These are phyloP conservation scores for Metschnikowia continentalis DNA, from an alignment of 805 yeast species.

Conservation along the genomic window DNA sequence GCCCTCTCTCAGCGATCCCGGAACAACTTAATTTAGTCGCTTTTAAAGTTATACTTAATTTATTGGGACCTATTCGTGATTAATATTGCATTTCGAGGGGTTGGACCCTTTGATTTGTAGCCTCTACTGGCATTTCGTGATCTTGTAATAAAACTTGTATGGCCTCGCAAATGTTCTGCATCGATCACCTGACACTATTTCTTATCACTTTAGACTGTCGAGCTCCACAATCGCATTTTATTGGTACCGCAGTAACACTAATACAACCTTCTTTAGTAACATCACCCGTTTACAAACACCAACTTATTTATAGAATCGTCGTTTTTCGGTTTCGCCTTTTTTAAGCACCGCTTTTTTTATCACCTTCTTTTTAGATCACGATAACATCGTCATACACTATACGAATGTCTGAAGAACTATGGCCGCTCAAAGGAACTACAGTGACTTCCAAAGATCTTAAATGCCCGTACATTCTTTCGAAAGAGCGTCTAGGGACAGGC, in stretches of 20 bases:
- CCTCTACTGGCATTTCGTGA: not conserved
- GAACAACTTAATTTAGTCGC: not conserved
- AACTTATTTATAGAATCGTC: not conserved
- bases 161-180: not conserved
- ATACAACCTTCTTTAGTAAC: no score
- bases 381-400: not conserved
- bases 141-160: not conserved
- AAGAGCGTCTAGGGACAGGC: constrained; percentile 32
- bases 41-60: not conserved
- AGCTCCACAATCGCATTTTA: no score
- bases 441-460: constrained; percentile 11
- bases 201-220: not conserved
- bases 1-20: not conserved
- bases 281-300: no score
- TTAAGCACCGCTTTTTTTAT: no score
- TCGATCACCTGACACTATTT: not conserved
- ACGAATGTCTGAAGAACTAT: not conserved
- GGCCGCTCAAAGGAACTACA: not conserved
- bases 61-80: not conserved
- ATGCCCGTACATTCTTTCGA: constrained; percentile 33
- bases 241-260: no score
- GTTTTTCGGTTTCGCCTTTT: no score
- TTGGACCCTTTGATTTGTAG: not conserved
- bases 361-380: not conserved
- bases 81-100: not conserved